Evolutionary conservation across 2,329 filamentous ascomycete species (phyloP).

Genomic region (Curvularia hawaiiensis): DNA sequence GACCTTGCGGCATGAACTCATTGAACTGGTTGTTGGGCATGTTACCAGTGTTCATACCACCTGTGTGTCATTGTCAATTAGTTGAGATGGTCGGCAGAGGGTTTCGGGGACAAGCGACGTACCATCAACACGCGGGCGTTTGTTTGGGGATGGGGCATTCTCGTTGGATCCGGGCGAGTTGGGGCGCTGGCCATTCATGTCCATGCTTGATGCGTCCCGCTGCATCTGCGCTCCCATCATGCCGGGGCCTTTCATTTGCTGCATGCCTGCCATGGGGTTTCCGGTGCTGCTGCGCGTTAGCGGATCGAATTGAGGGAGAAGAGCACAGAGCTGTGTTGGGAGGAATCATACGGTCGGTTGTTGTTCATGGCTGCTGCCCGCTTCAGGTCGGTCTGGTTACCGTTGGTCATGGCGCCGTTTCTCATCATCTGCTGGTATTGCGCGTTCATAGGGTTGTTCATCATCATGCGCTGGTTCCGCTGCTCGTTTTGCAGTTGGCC

Average conservation of each 20-base stretch:
- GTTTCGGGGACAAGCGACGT: constrained; percentile 61
- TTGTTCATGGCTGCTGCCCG: constrained; percentile 82
- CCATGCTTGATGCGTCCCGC: constrained; percentile 84
- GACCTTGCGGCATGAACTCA: constrained; percentile 59
- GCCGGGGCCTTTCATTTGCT: constrained; percentile 58
- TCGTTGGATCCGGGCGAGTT: constrained; percentile 83
- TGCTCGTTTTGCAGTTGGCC: constrained; percentile 72
- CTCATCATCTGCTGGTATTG: constrained; percentile 68
- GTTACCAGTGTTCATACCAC: constrained; percentile 75
- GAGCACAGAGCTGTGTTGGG: background rate
- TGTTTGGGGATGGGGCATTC: constrained; percentile 89
- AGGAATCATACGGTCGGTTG: constrained; percentile 68
- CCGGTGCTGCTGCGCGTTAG: constrained; percentile 31
- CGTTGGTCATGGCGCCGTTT: constrained; percentile 60
- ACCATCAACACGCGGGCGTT: constrained; percentile 82
- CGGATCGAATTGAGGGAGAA: background rate
- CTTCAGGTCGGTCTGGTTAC: constrained; percentile 65
- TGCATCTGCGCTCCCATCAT: constrained; percentile 80
- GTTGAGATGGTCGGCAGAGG: constrained; percentile 46
- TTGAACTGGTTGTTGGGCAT: constrained; percentile 80
- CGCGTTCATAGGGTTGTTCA: constrained; percentile 60
- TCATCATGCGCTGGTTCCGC: constrained; percentile 72
- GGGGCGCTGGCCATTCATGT: constrained; percentile 76
- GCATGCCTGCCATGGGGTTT: constrained; percentile 67
- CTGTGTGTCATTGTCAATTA: constrained; percentile 64